A percentile compares a stretch with the other conserved stretches of the same genome.
Conservation (phyloP, 495 filamentous ascomycete genomes). For the Penicillium verhagenii region DNA sequence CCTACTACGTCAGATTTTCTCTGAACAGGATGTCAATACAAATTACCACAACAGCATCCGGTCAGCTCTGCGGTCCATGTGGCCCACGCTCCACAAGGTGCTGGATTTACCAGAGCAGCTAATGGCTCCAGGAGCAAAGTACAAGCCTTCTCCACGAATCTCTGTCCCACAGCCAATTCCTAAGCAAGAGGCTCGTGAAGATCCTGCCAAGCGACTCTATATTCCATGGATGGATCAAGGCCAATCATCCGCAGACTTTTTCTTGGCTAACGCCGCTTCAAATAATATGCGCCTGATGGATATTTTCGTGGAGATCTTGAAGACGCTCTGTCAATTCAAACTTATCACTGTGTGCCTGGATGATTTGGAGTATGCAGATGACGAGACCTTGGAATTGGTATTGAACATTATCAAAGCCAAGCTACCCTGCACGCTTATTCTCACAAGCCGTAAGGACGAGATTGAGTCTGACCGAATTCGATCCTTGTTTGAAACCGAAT, state of each 20-base stretch:
- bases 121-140: constrained; percentile 47
- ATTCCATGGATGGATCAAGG: constrained; percentile 37
- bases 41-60: constrained; percentile 76
- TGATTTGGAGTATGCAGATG: constrained; percentile 83
- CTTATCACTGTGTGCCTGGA: constrained; percentile 83
- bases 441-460: constrained; percentile 49
- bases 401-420: constrained; percentile 67
- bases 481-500: constrained; percentile 40
- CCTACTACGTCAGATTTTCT: constrained; percentile 87
- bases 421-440: constrained; percentile 74
- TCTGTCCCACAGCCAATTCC: constrained; percentile 30
- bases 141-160: constrained; percentile 31
- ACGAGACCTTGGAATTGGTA: constrained; percentile 79
- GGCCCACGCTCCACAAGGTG: constrained; percentile 73
- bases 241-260: constrained; percentile 67
- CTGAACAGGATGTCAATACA: constrained; percentile 80
- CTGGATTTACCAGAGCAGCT: constrained; percentile 78
- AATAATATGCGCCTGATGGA: constrained; percentile 79
- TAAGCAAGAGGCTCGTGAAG: constrained; percentile 27
- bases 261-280: constrained; percentile 63
- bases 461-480: constrained; percentile 40
- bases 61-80: constrained; percentile 69
- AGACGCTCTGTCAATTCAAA: constrained; percentile 71
- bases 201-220: constrained; percentile 34
- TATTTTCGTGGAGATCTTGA: constrained; percentile 79